These are phyloP conservation scores for Gnaphalium uliginosum DNA, from an alignment of 129 eudicot species.

Conservation along the genomic window DNA sequence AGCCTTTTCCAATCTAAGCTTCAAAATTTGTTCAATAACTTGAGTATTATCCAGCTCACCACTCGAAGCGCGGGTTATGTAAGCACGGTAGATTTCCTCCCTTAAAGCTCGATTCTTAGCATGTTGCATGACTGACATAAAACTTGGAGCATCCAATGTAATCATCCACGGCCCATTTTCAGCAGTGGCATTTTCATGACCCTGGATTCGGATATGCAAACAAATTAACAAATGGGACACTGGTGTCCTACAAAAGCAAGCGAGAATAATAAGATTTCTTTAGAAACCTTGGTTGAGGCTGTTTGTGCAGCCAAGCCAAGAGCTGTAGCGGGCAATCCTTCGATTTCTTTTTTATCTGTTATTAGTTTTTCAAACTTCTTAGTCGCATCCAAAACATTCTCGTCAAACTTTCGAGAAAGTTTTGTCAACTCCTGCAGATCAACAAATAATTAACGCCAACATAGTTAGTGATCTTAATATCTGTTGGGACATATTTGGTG, in stretches of 20 bases:
- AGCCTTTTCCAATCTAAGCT: constrained; percentile 90
- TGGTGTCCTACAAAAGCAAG: neutral
- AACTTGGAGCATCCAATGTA: constrained; percentile 94
- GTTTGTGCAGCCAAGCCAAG: constrained; percentile 88
- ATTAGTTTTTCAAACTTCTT: constrained; percentile 85
- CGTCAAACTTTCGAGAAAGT: constrained; percentile 74
- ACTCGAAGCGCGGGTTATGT: constrained; percentile 82
- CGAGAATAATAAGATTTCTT: neutral
- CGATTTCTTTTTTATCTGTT: constrained; percentile 75
- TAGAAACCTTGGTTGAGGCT: constrained; percentile 71
- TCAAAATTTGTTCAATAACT: constrained; percentile 74
- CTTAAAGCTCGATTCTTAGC: constrained; percentile 79
- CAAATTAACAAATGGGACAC: constrained; percentile 2
- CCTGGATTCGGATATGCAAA: constrained; percentile 43
- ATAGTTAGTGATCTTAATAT: constrained; percentile 1
- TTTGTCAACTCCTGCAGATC: constrained; percentile 70
- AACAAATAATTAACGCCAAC: neutral
- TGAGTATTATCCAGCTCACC: constrained; percentile 90
- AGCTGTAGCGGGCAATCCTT: constrained; percentile 87
- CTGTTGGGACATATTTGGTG: too few relatives aligned
- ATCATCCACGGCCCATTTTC: constrained; percentile 94
- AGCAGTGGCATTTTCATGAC: constrained; percentile 93
- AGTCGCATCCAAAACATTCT: constrained; percentile 88
- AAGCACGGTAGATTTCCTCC: constrained; percentile 88
- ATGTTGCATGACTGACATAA: constrained; percentile 88